Percentiles rank a stretch among this genome's conserved stretches.
Evolutionary conservation across 768 basidiomycete genomes (phyloP).

Genomic region (Suillus plorans): DNA sequence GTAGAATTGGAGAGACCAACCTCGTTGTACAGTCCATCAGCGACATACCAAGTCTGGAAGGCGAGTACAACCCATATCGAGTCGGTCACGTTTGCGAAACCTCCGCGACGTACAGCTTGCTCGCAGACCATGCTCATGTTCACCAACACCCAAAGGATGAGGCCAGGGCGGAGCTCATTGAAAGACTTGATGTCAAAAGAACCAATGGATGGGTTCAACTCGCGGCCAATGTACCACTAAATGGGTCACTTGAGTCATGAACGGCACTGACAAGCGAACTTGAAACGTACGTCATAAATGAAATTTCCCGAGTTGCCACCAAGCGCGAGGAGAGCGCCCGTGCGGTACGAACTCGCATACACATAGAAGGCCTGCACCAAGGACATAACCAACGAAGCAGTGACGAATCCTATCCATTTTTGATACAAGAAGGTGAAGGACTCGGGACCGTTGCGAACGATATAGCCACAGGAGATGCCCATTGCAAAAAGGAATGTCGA

Average conservation of each 20-base stretch:
- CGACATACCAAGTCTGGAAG: slow-evolving; percentile 87
- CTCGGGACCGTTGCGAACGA: slow-evolving; percentile 72
- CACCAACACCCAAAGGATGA: slow-evolving; percentile 88
- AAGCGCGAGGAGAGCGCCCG: slow-evolving; percentile 74
- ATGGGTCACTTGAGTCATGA: background rate
- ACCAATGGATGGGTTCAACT: slow-evolving; percentile 86
- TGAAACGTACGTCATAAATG: slow-evolving; percentile 81
- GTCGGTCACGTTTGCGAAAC: slow-evolving; percentile 67
- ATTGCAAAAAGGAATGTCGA: slow-evolving; percentile 82
- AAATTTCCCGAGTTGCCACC: slow-evolving; percentile 90
- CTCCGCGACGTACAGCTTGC: slow-evolving; percentile 81
- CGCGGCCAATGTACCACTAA: slow-evolving; percentile 93
- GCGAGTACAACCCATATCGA: slow-evolving; percentile 87
- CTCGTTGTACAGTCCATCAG: slow-evolving; percentile 89
- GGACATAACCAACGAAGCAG: slow-evolving; percentile 80
- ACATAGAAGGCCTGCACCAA: slow-evolving; percentile 69
- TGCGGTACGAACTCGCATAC: slow-evolving; percentile 69
- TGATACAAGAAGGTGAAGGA: slow-evolving; percentile 90
- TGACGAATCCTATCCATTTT: slow-evolving; percentile 87
- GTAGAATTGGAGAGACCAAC: slow-evolving; percentile 35
- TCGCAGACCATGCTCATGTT: slow-evolving; percentile 90
- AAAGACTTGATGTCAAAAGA: slow-evolving; percentile 71
- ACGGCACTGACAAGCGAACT: background rate
- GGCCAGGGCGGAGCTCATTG: slow-evolving; percentile 49
- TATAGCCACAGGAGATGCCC: slow-evolving; percentile 66